Base-by-base conservation (phyloP, 2,329 filamentous ascomycete species). In the Cordyceps cateniannulata region DNA sequence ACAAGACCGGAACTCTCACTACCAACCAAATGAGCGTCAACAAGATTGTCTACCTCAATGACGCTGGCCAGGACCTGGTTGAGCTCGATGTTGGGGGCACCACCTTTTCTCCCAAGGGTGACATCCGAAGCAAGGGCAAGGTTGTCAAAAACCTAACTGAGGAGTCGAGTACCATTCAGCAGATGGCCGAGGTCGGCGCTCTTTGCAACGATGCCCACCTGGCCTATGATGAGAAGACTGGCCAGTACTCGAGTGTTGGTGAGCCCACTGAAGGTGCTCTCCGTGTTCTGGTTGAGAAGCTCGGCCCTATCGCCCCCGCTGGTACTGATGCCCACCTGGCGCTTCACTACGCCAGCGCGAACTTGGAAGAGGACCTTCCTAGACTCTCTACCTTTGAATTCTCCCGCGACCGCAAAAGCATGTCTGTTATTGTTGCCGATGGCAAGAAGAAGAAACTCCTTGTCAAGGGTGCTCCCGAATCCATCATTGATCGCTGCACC, bases 11-110 rank as follows among this genome's bases (percentile, higher is more conserved):
- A 67, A 99, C 95, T 53, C 78, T 99, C 72, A 99, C 95, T 12
- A 99, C 95, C 45, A 99, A 99, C 78, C 93, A 98, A 77, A 99
- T 99, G 95, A 98, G 95, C 71, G 95, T 97, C 61, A 95, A 87
- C 79, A 96, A 93, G 76, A 78, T 98, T 60, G 90, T 96, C 52
- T 91, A 93, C 72, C 81, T 99, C 66, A 87, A 85, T 68, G 85
- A 89, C 66, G 75, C 83, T 62, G 93, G 91, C 53, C 84, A 79
- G 59, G 87, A 85, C 62, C 79, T 98, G 25, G 90, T 93, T 68
- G 93, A 96, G 72, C 82, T 96, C 52, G 88, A 95, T 63, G 89
- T 99, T 32, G 88, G 96, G 72, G 95, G 95, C 49, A 96, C 92
- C 1, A 98, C 91, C 51, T 98, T 97, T 71, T 84, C 91, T 38